Evolutionary conservation across 164 flowering plant genomes (phyloP).

Genomic region (Santalum album): DNA sequence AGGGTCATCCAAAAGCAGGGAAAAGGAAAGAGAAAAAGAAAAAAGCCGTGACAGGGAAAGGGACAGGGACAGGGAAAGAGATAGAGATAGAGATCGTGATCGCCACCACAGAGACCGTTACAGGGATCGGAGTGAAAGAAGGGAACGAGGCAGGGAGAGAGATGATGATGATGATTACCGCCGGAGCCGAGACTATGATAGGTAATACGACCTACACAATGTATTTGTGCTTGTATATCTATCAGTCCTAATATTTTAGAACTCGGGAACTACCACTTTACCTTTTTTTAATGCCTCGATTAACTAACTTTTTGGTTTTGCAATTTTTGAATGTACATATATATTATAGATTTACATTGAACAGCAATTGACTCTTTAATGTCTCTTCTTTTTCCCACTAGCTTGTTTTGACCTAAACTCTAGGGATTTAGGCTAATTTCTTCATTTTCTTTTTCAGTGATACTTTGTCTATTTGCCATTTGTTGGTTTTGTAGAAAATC

Average conservation of each 20-base stretch:
- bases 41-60: slow-evolving; percentile 29
- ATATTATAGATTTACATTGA: too few relatives aligned
- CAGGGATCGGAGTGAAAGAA: slow-evolving; percentile 58
- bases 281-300: neutral
- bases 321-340: too few relatives aligned
- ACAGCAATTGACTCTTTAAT: too few relatives aligned
- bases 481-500: too few relatives aligned
- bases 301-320: too few relatives aligned
- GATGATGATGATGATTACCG: slow-evolving; percentile 49
- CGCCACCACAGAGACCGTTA: slow-evolving; percentile 37
- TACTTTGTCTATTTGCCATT: too few relatives aligned
- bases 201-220: slow-evolving; percentile 24
- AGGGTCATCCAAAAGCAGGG: slow-evolving; percentile 59
- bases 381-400: too few relatives aligned
- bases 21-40: slow-evolving; percentile 44
- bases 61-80: slow-evolving; percentile 30
- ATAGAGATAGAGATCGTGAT: slow-evolving; percentile 27
- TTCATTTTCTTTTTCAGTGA: too few relatives aligned
- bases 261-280: neutral
- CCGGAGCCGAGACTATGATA: slow-evolving; percentile 56
- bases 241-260: neutral
- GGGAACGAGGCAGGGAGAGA: slow-evolving; percentile 55
- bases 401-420: too few relatives aligned
- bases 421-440: too few relatives aligned
- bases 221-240: neutral